These are phyloP conservation scores for Geotrichum restrictum DNA, from an alignment of 1,139 yeast genomes.

Conservation along the genomic window DNA sequence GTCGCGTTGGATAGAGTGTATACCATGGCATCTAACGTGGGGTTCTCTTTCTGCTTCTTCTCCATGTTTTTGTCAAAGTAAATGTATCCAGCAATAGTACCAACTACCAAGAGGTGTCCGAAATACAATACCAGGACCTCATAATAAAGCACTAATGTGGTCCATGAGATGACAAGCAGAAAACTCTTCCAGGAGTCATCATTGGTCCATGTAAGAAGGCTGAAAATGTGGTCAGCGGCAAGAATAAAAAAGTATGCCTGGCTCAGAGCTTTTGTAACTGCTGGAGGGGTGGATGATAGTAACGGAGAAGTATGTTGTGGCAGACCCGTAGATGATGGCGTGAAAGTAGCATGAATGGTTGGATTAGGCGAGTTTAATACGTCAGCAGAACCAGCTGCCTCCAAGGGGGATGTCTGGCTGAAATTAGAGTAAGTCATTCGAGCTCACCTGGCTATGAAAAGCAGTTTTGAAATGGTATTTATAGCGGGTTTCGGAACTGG, in stretches of 20 bases:
- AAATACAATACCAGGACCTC: slow-evolving; percentile 68
- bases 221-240: slow-evolving; percentile 62
- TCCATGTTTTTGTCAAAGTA: slow-evolving; percentile 39
- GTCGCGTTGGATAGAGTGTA: slow-evolving; percentile 73
- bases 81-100: slow-evolving; percentile 62
- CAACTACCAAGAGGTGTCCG: slow-evolving; percentile 75
- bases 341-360: slow-evolving; percentile 33
- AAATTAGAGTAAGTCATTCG: background rate
- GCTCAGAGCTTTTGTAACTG: slow-evolving; percentile 77
- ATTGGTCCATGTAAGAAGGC: slow-evolving; percentile 86
- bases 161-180: slow-evolving; percentile 54
- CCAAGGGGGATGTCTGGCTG: slow-evolving; percentile 1
- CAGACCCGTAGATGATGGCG: slow-evolving; percentile 34
- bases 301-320: slow-evolving; percentile 42
- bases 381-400: slow-evolving; percentile 3
- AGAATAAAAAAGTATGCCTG: slow-evolving; percentile 79
- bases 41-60: slow-evolving; percentile 57
- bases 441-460: background rate
- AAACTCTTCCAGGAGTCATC: slow-evolving; percentile 78
- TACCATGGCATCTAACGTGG: slow-evolving; percentile 87
- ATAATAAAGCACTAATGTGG: slow-evolving; percentile 64
- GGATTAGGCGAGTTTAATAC: background rate
- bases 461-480: background rate
- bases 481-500: no score
- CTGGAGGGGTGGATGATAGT: slow-evolving; percentile 68